phyloP scores from a whole-genome alignment of 2,329 filamentous ascomycete species.

The Neofusicoccum umdonicola region DNA sequence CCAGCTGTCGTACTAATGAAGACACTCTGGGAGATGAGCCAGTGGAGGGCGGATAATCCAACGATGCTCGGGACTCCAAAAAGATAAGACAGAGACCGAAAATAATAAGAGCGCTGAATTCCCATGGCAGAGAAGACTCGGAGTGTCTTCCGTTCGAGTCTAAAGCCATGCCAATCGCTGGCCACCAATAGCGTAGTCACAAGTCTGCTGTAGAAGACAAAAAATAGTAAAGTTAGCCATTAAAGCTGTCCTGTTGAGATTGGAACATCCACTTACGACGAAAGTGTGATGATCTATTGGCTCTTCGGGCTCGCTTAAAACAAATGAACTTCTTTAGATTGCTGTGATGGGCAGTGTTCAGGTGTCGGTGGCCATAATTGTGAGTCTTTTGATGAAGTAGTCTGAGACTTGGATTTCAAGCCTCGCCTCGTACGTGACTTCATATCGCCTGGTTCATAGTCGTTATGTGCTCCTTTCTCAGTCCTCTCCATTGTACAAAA shows the following conservation, averaged over 20 bases:
- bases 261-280: not conserved
- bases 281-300: not conserved
- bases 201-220: conserved; percentile 44
- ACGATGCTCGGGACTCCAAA: conserved; percentile 37
- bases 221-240: too few species aligned
- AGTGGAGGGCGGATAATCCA: conserved; percentile 37
- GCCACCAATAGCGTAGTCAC: conserved; percentile 49
- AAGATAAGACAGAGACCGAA: conserved; percentile 40
- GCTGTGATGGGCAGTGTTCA: too few species aligned
- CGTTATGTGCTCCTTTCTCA: not conserved
- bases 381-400: too few species aligned
- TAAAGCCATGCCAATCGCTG: conserved; percentile 47
- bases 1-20: conserved; percentile 35
- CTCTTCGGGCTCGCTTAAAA: not conserved
- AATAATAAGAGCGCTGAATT: conserved; percentile 41
- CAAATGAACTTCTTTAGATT: not conserved
- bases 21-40: conserved; percentile 44
- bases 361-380: too few species aligned
- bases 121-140: conserved; percentile 38
- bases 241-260: too few species aligned
- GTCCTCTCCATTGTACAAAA: not conserved
- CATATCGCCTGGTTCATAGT: too few species aligned
- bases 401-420: too few species aligned
- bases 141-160: conserved; percentile 30
- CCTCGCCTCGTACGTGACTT: too few species aligned